phyloP scores from a whole-genome alignment of 176 grass and related monocot species.

The Musa troglodytarum region DNA sequence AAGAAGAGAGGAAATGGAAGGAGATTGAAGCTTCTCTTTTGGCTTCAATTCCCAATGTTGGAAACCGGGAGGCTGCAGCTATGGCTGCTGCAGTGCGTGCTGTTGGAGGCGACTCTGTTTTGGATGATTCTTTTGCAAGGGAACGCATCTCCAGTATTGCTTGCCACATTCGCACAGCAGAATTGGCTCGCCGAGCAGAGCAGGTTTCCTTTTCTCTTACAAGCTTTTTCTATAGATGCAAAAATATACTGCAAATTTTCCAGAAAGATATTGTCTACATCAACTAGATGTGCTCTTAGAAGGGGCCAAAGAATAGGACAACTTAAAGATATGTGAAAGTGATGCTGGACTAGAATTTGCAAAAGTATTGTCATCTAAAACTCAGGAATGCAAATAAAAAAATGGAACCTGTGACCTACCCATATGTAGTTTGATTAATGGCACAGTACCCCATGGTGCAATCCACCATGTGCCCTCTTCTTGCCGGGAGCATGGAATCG shows the following conservation, averaged over 20 bases:
- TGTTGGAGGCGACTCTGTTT: conserved; percentile 81
- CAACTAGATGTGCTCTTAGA: no score
- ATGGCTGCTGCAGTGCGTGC: conserved; percentile 97
- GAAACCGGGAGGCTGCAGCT: conserved; percentile 93
- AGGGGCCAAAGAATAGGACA: no score
- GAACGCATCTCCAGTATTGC: conserved; percentile 78
- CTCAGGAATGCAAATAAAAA: no score
- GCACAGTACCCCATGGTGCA: no score
- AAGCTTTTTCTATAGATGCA: background rate
- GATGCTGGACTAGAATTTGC: no score
- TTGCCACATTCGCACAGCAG: conserved; percentile 66
- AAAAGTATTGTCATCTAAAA: no score
- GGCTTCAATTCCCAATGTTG: conserved; percentile 87
- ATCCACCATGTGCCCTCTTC: no score
- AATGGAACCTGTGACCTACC: no score
- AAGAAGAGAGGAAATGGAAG: conserved; percentile 98
- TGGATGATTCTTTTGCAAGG: conserved; percentile 96
- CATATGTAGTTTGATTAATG: no score
- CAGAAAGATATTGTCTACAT: background rate
- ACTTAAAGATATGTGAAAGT: no score
- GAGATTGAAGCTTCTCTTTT: conserved; percentile 91
- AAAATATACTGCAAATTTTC: background rate
- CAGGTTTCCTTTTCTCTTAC: conserved; percentile 41
- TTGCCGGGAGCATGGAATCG: no score
- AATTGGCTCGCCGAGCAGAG: conserved; percentile 78